Base-by-base conservation (phyloP, 768 basidiomycete species). In the Ramaria rubella region DNA sequence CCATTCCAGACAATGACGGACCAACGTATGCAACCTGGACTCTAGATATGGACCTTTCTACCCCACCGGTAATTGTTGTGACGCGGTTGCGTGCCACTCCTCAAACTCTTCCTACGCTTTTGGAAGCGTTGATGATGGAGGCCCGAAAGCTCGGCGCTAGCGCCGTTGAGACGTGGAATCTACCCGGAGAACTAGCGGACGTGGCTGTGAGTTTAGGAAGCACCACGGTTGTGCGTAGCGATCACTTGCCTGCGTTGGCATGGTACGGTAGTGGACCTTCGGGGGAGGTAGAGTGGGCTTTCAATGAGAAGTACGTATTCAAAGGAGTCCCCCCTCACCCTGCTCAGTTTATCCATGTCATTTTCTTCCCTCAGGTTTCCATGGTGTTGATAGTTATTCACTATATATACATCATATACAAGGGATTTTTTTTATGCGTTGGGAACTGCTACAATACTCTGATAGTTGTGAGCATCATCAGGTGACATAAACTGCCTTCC, bases 151-250 rank as follows among this genome's bases (percentile, higher is more conserved):
- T 68, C 50, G 69, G 69, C 6, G 63, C 77, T 49, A 61, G 67
- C 24, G 69, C 55, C 33, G 62, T 82, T 31, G 81, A 81, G 59
- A 64, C 75, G 4, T 82, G 80, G 76, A 77, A 77, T 59, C 52
- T 81, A 27, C 68, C 74, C 1, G 33, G 57, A 14, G 59, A 73
- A n/a, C 59, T 81, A 23, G 45, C 62, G 46, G 53, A 55, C 2
- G 55, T 62, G 11, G 72, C 69, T 2, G 51, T 54, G 24, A 62
- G 58, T 24, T 56, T 70, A 3, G 71, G 73, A 4, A 75, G 72
- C 0, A 61, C 42, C 40, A 73, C 67, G 0, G 54, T 62, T 44
- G 63, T 68, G 36, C 69, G 80, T 45, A 61, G 66, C 4, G 75
- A 73, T 34, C 72, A 78, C 61, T 59, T 81, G 7, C 68, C 77